Conservation (phyloP, 805 yeast species). For the Sugiyamaella boreocaroliniensis region DNA sequence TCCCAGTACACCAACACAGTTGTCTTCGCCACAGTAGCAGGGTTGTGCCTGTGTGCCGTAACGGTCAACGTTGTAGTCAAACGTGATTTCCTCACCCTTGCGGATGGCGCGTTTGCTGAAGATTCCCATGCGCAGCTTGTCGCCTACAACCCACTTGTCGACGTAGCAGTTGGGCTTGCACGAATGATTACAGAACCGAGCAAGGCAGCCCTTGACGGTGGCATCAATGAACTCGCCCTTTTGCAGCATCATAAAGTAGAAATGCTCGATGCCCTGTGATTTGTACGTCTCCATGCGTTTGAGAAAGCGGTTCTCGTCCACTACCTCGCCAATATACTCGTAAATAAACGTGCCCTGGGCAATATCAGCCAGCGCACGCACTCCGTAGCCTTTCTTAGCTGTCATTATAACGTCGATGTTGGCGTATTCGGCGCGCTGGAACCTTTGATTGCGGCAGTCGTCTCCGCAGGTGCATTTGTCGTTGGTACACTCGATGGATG, state of each 20-base stretch:
- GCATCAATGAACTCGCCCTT: slow-evolving; percentile 94
- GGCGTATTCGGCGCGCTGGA: slow-evolving; percentile 71
- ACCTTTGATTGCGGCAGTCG: slow-evolving; percentile 79
- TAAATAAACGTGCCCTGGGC: slow-evolving; percentile 66
- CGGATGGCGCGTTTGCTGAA: slow-evolving; percentile 71
- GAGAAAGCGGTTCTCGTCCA: slow-evolving; percentile 71
- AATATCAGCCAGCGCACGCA: slow-evolving; percentile 59
- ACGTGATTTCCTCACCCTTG: slow-evolving; percentile 84
- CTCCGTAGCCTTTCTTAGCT: slow-evolving; percentile 82
- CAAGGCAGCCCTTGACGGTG: slow-evolving; percentile 78
- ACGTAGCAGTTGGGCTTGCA: slow-evolving; percentile 93
- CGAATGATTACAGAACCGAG: slow-evolving; percentile 90
- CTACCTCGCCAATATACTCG: slow-evolving; percentile 92
- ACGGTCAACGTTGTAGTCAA: slow-evolving; percentile 90
- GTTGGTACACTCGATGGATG: slow-evolving; percentile 84
- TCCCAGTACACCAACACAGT: slow-evolving; percentile 89
- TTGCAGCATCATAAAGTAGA: slow-evolving; percentile 93
- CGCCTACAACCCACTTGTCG: slow-evolving; percentile 95
- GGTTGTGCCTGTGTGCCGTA: slow-evolving; percentile 93
- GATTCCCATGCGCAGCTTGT: slow-evolving; percentile 87
- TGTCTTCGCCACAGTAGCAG: slow-evolving; percentile 88
- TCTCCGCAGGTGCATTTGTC: slow-evolving; percentile 64
- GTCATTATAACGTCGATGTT: slow-evolving; percentile 76
- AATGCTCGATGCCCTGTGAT: slow-evolving; percentile 61
- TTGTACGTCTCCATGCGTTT: slow-evolving; percentile 71